Evolutionary conservation across 176 grass and related monocot genomes (phyloP).

Genomic region (Carex parvula): DNA sequence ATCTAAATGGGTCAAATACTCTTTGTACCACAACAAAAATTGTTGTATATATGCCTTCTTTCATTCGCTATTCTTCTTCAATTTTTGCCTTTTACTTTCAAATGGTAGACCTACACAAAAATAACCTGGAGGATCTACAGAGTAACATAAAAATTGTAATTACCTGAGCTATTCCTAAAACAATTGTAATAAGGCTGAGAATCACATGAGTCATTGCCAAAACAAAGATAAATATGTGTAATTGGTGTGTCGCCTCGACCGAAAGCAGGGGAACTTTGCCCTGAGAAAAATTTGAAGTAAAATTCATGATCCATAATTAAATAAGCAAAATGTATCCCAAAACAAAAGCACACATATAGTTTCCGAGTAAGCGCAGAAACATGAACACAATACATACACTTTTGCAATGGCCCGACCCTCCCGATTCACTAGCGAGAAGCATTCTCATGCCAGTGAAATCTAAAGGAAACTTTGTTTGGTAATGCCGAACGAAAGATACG

Average conservation of each 20-base stretch:
- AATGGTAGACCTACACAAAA: not conserved
- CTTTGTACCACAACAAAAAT: not conserved
- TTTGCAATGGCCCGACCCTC: conserved; percentile 19
- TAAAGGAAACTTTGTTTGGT: not conserved
- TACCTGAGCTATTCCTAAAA: conserved; percentile 71
- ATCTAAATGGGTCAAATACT: not conserved
- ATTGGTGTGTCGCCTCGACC: conserved; percentile 52
- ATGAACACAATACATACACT: conserved; percentile 11
- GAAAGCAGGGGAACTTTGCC: conserved; percentile 70
- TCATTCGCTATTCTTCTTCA: not conserved
- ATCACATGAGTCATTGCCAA: conserved; percentile 71
- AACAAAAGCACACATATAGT: not conserved
- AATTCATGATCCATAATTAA: not conserved
- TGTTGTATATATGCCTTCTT: not conserved
- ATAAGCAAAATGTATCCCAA: not conserved
- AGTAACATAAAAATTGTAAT: not conserved
- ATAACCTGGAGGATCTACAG: not conserved
- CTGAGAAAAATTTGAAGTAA: conserved; percentile 26
- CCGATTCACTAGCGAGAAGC: conserved; percentile 21
- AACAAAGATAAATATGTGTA: conserved; percentile 93
- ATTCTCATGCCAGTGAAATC: conserved; percentile 10
- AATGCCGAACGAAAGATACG: not conserved
- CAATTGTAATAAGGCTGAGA: conserved; percentile 55
- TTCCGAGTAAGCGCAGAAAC: not conserved
- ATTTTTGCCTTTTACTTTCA: not conserved